Conservation (phyloP, 352 stramenopile genomes). For the Pythium volutum region DNA sequence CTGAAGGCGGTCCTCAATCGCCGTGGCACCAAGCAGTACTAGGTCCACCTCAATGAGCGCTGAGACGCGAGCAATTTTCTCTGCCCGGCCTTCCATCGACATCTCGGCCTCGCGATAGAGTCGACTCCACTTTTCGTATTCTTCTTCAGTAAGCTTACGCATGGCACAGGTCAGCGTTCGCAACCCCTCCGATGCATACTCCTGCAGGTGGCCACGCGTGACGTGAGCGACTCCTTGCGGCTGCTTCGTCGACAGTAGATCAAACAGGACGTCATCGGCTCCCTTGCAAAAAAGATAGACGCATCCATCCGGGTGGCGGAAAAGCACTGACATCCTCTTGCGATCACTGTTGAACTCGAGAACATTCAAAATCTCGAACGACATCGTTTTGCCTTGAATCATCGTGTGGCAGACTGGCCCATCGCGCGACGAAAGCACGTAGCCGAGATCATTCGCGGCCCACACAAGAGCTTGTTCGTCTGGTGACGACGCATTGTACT, state of each 20-base stretch:
- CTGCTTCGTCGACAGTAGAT: slow-evolving; percentile 59
- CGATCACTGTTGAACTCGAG: slow-evolving; percentile 98
- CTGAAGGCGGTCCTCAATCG: slow-evolving; percentile 93
- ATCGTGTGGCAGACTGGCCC: slow-evolving; percentile 61
- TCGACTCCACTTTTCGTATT: slow-evolving; percentile 76
- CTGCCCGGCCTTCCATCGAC: slow-evolving; percentile 64
- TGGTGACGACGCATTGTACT: slow-evolving; percentile 84
- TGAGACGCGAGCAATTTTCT: slow-evolving; percentile 72
- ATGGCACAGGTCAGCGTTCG: slow-evolving; percentile 75
- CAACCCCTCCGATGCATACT: slow-evolving; percentile 75
- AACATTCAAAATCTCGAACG: slow-evolving; percentile 93
- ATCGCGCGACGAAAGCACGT: slow-evolving; percentile 62
- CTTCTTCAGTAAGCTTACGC: slow-evolving; percentile 54
- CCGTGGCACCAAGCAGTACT: slow-evolving; percentile 85
- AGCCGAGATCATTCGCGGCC: slow-evolving; percentile 71
- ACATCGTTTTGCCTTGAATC: slow-evolving; percentile 64
- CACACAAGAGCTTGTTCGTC: slow-evolving; percentile 82
- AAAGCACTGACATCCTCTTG: slow-evolving; percentile 98
- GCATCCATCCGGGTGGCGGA: slow-evolving; percentile 71
- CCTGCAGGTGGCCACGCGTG: slow-evolving; percentile 77
- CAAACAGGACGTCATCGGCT: slow-evolving; percentile 80
- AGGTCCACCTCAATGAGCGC: slow-evolving; percentile 86
- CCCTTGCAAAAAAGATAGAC: slow-evolving; percentile 85
- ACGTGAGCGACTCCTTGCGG: slow-evolving; percentile 77
- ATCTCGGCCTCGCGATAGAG: slow-evolving; percentile 74